Percentiles rank a stretch among this genome's conserved stretches.
phyloP scores from a whole-genome alignment of 306 rosid species.

The Carpinus viminea region DNA sequence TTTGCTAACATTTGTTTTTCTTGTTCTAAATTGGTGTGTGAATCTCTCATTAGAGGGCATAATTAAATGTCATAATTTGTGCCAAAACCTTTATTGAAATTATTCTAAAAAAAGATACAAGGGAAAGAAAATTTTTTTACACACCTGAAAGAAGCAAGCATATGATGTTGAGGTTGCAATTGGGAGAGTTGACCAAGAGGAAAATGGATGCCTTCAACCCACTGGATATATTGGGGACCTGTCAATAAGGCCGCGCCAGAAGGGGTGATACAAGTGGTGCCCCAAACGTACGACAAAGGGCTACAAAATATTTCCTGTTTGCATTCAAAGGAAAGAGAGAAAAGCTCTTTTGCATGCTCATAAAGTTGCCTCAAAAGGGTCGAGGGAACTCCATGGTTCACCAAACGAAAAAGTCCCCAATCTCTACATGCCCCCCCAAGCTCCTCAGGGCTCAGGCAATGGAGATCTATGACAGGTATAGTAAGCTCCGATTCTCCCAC shows the following conservation, averaged over 20 bases:
- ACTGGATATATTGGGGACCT: conserved; percentile 38
- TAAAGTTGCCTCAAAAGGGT: conserved; percentile 45
- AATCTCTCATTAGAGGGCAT: too few relatives aligned
- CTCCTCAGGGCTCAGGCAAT: conserved; percentile 23
- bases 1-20: too few relatives aligned
- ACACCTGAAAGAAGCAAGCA: conserved; percentile 50
- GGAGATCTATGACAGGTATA: conserved; percentile 55
- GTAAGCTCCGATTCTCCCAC: conserved; percentile 17
- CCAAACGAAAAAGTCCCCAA: conserved; percentile 76
- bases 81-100: too few relatives aligned
- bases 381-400: conserved; percentile 68
- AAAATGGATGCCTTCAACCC: conserved; percentile 63
- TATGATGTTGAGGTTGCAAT: conserved; percentile 38
- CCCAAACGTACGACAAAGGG: conserved; percentile 69
- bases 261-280: conserved; percentile 60
- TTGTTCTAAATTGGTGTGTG: too few relatives aligned
- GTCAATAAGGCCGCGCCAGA: conserved; percentile 41
- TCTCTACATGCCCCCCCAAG: conserved; percentile 55
- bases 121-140: too few relatives aligned
- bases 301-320: conserved; percentile 40
- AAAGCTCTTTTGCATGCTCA: conserved; percentile 34
- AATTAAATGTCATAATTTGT: too few relatives aligned
- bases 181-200: conserved; percentile 48
- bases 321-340: conserved; percentile 48
- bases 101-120: too few relatives aligned